phyloP scores from a whole-genome alignment of 352 stramenopile species.

The Globisporangium cystogenes region DNA sequence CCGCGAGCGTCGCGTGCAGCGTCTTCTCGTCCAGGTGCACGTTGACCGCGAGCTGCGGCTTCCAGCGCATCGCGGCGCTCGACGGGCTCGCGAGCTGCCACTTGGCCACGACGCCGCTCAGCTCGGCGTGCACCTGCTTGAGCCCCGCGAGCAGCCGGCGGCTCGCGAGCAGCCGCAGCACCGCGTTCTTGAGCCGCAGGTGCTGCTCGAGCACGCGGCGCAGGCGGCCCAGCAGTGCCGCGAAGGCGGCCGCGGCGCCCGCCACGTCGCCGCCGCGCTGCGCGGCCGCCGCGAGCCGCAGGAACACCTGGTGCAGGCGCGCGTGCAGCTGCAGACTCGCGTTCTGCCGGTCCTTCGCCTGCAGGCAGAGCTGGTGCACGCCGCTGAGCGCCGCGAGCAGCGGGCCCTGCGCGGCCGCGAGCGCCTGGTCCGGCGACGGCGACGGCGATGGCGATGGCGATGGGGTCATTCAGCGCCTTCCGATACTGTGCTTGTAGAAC shows the following conservation, averaged over 20 bases:
- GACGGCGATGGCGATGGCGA: neutral
- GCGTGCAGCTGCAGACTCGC: conserved; percentile 40
- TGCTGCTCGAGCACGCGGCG: conserved; percentile 35
- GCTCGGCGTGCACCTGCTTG: conserved; percentile 28
- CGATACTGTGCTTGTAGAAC: no score
- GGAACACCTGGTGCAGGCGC: conserved; percentile 40
- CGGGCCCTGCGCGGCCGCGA: conserved; percentile 26
- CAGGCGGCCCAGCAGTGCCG: conserved; percentile 41
- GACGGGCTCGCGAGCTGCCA: conserved; percentile 20
- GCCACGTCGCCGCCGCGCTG: conserved; percentile 11
- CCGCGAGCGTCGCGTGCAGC: conserved; percentile 49
- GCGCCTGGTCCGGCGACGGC: neutral
- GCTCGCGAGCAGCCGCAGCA: conserved; percentile 31
- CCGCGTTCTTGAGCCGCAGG: conserved; percentile 27
- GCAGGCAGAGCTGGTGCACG: conserved; percentile 35
- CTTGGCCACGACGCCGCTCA: conserved; percentile 29
- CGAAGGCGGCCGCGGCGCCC: conserved; percentile 15
- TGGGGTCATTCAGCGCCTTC: neutral
- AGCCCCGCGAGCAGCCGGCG: conserved; percentile 35
- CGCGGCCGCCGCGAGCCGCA: conserved; percentile 28
- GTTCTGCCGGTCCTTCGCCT: conserved; percentile 34
- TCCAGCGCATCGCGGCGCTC: conserved; percentile 35
- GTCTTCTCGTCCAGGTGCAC: conserved; percentile 48
- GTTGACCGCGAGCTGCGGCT: conserved; percentile 40
- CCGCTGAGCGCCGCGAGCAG: conserved; percentile 29